These are phyloP conservation scores for Jackrogersella multiformis DNA, from an alignment of 495 filamentous ascomycete species.

Conservation along the genomic window DNA sequence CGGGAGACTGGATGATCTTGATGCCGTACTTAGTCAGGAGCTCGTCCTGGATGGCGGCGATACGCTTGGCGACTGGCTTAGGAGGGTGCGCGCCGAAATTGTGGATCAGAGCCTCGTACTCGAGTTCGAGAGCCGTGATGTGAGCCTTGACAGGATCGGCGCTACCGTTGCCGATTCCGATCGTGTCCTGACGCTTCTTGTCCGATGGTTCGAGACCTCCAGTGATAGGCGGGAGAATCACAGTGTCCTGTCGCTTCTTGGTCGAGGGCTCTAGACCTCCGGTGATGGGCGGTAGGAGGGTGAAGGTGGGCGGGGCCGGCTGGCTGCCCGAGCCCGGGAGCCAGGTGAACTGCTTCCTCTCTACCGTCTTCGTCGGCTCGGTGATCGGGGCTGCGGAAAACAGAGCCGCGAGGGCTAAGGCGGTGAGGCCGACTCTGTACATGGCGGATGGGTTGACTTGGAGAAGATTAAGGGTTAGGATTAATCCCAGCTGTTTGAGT, in stretches of 20 bases:
- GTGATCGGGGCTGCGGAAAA: constrained; percentile 41
- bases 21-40: constrained; percentile 52
- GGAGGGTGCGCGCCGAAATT: constrained; percentile 36
- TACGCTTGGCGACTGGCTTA: constrained; percentile 40
- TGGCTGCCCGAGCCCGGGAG: constrained; percentile 21
- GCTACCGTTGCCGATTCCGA: constrained; percentile 31
- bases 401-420: constrained; percentile 42
- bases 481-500: constrained; percentile 16
- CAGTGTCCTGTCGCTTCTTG: constrained; percentile 58
- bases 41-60: constrained; percentile 42
- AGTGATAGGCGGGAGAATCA: constrained; percentile 43
- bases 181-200: constrained; percentile 43
- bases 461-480: constrained; percentile 3
- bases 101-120: constrained; percentile 40
- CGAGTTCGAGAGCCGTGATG: constrained; percentile 43
- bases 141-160: constrained; percentile 33
- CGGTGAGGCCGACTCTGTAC: constrained; percentile 37
- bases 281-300: constrained; percentile 40
- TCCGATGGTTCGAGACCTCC: constrained; percentile 45
- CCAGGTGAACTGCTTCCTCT: constrained; percentile 11
- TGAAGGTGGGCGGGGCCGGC: constrained; percentile 39
- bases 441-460: constrained; percentile 32
- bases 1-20: constrained; percentile 48
- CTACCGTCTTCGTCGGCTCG: constrained; percentile 38
- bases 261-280: constrained; percentile 56